Evolutionary conservation across 2,329 filamentous ascomycete genomes (phyloP), one percentile per base, ranked within the genome.

Genomic region (Coleophoma eucalyptorum): DNA sequence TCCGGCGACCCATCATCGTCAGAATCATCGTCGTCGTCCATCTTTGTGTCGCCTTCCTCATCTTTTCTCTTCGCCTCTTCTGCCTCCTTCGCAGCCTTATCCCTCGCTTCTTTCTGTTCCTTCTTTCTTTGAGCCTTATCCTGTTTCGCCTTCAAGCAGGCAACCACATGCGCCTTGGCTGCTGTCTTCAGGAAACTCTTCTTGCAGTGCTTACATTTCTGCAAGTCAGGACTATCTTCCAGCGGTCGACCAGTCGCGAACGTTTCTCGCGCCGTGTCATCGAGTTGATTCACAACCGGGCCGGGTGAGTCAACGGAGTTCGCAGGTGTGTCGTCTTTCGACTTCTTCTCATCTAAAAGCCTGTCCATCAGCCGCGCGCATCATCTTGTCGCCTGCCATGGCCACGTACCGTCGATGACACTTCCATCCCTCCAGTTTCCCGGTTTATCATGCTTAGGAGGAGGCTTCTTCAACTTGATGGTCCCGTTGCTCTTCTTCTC

Each of bases 181-280:
- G 83, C 84, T 32, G 83, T 83, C 61, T 86, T 88, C 13, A 94
- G 76, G 12, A 96, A 81, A 47, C 88, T 88, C 62, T 95, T 92
- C 71, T 94, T 96, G 73, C 93, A 99, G 67, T 95, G 90, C 67
- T 94, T 97, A 78, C 93, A 99, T 58, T 87, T 79, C 46, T 94
- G 84, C 10, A 90, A 79, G 56, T 96, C 90, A 11, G 88, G 81
- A 50, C 77, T 78, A 63, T 96, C 92, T 60, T 91, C 86, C 58
- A 96, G 79, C 0, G 91, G 90, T 51, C 87, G 84, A 55, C 90
- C 90, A 43, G 86, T 92, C 4, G 84, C 78, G 68, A 97, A 97
- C 4, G 88, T 88, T 53, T 90, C 84, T 59, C 88, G 81, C 13
- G 89, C 84, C 54, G 77, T 81, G 53, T 91, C 85, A 61, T 95